Evolutionary conservation across 2,329 filamentous ascomycete species (phyloP), one percentile per base, ranked within the genome.

Genomic region (Salinomyces thailandicus): DNA sequence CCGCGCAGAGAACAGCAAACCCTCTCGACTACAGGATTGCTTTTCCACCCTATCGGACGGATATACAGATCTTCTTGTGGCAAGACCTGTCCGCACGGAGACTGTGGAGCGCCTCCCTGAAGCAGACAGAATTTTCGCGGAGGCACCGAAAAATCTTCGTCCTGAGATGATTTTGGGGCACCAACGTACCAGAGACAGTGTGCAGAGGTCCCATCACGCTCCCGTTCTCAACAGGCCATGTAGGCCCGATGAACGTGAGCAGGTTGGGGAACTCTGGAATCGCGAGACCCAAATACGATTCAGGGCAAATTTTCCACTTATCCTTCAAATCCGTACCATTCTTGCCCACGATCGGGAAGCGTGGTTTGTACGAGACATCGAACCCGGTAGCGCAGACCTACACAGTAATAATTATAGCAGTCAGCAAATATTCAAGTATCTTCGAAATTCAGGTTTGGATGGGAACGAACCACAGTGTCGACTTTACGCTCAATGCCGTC

Each of bases 381-480:
- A 67, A 67, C 14, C 64, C 64, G 1, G 64, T 67, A 0, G 64
- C 63, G 39, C 62, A 66, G 12, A 66, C n/a, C n/a, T n/a, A n/a
- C n/a, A n/a, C n/a, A n/a, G n/a, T n/a, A n/a, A n/a, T n/a, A n/a
- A n/a, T n/a, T n/a, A n/a, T n/a, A n/a, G n/a, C n/a, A n/a, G n/a
- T n/a, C n/a, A n/a, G n/a, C n/a, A n/a, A n/a, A n/a, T n/a, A n/a
- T n/a, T n/a, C n/a, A n/a, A n/a, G n/a, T n/a, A n/a, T n/a, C n/a
- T n/a, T n/a, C n/a, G n/a, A n/a, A n/a, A n/a, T n/a, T n/a, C n/a
- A n/a, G n/a, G n/a, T n/a, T n/a, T n/a, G n/a, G n/a, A n/a, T n/a
- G n/a, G n/a, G n/a, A n/a, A n/a, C n/a, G n/a, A n/a, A n/a, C 47
- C n/a, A 67, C 59, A 2, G 60, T 63, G 43, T 67, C 63, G 5